Conservation (phyloP, 2,329 filamentous ascomycete genomes). For the Cladosporium sp. region DNA sequence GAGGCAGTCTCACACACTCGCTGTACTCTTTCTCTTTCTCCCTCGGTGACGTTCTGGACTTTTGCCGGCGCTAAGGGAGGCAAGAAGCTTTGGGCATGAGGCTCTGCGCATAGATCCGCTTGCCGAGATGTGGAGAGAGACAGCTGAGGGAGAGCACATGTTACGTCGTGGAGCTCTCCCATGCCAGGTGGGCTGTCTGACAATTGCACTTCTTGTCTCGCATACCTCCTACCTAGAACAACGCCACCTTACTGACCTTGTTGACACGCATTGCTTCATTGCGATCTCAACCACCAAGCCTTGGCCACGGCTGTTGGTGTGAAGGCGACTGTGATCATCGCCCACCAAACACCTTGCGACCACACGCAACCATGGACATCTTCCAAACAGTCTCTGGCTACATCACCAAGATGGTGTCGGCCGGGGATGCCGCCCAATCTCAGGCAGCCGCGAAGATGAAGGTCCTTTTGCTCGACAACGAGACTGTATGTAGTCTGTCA, state of each 20-base stretch:
- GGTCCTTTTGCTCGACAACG: constrained; percentile 86
- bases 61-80: neutral
- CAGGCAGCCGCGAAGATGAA: constrained; percentile 87
- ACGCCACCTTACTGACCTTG: neutral
- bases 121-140: too few species aligned
- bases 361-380: constrained; percentile 67
- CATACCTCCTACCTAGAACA: too few species aligned
- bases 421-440: constrained; percentile 55
- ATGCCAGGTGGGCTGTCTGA: too few species aligned
- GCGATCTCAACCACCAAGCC: neutral
- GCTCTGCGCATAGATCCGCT: neutral
- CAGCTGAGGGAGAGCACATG: too few species aligned
- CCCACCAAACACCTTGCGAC: neutral
- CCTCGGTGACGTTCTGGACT: neutral
- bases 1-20: neutral
- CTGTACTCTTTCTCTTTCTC: neutral
- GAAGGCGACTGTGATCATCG: neutral
- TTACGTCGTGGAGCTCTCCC: too few species aligned
- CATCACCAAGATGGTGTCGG: constrained; percentile 91
- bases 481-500: constrained; percentile 59
- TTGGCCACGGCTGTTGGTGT: neutral
- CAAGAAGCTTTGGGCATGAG: too few species aligned
- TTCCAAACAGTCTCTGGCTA: constrained; percentile 90
- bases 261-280: neutral
- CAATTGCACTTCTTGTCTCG: too few species aligned